Base-by-base conservation (phyloP, 1,139 yeast genomes). In the Hanseniaspora uvarum region DNA sequence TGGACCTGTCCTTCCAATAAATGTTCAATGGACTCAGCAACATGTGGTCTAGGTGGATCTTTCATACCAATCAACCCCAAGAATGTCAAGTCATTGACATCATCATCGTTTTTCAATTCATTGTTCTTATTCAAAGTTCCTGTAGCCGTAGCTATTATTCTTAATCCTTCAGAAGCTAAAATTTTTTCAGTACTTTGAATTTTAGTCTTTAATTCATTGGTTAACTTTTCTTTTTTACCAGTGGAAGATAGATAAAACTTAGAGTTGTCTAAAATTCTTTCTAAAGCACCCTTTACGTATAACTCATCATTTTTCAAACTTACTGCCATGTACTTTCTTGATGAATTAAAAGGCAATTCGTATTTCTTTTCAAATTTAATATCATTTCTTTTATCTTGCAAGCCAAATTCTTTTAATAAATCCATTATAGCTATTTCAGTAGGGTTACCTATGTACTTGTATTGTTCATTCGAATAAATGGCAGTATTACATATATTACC, bases 1-100 rank as follows among this genome's bases (percentile, higher is more conserved):
- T 87, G 94, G 41, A 92, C 97, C 52, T 97, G 96, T 58, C 96
- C 95, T 63, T 81, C 81, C 75, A 87, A 76, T 58, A 92, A 74
- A 58, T 80, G 72, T 18, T 85, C 77, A 57, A 92, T 78, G 1
- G 95, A 82, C 55, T 75, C 72, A 52, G 78, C 76, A 5, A 88
- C 96, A 57, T 83, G 81, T 10, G 89, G 83, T 64, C 97, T 78
- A 55, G 97, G 98, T 12, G 98, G 98, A 69, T 92, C 97, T 61
- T 86, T 86, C 94, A 92, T 87, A 55, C 96, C 97, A 59, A 86
- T 74, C 47, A 92, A 70, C 6, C 98, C 98, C 61, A 86, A 77
- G 63, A 89, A 88, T 2, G 78, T 73, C 62, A 89, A 72, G 46
- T 79, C 82, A 3, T 72, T 62, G 26, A 86, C 86, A 56, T 65